Evolutionary conservation across 2,329 filamentous ascomycete genomes (phyloP), one percentile per base, ranked within the genome.

Genomic region (Coniochaeta prunicola): DNA sequence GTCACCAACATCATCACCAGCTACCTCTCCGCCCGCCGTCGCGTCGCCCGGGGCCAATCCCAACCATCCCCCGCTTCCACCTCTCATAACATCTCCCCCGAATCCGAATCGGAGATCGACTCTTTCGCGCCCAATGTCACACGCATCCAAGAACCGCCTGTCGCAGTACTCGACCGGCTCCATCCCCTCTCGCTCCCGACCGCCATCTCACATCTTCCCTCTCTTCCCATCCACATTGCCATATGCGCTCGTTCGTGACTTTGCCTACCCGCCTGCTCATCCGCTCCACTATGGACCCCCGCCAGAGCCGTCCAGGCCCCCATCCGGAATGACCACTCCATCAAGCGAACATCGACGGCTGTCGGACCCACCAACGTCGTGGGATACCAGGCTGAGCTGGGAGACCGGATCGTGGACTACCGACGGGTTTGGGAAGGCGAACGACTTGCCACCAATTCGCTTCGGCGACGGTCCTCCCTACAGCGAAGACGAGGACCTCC

Each of bases 221-320:
- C 79, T 89, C 67, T 94, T 91, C 73, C 88, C 91, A 67, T 94
- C 92, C 60, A 96, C 87, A 70, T 83, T 97, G 19, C 75, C 90
- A 7, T 97, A 97, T 72, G 87, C 92, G n/a, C 80, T 91, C 50
- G 92, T 99, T 64, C 89, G 94, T 68, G 94, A 99, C 79, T 99
- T 97, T 76, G 94, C 94, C 65, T 99, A 97, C 71, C 86, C 91
- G 33, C 71, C 83, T 28, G 81, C 82, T 58, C 90, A 97, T 72
- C 92, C 91, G 48, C 81, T 97, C 73, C 94, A 97, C 77, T 96
- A 96, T 79, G 94, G 94, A 1, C 90, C 93, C n/a, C 87, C 91
- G 17, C 88, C 88, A 38, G 88, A 92, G 65, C 80, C 85, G 28
- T 87, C 85, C 57, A 76, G 79, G 57, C 84, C 86, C n/a, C 80